Conservation (phyloP, 768 basidiomycete species). For the Ramaria rubella region DNA sequence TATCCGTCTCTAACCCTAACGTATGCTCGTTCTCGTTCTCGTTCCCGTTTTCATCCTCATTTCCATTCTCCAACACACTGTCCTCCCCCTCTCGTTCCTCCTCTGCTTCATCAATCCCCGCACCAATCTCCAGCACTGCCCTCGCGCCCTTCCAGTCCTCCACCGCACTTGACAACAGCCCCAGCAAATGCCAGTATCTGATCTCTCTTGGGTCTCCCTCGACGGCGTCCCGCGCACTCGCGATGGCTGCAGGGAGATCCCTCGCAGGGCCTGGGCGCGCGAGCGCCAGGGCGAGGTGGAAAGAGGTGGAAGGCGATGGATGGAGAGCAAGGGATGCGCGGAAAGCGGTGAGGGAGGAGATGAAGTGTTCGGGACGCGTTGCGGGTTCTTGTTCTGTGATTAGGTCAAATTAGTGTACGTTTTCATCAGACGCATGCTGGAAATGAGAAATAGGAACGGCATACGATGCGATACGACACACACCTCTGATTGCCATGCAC, state of each 20-base stretch:
- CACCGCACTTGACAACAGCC: constrained; percentile 67
- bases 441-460: not conserved
- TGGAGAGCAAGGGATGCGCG: constrained; percentile 39
- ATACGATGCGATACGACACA: constrained; percentile 7
- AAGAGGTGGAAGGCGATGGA: constrained; percentile 55
- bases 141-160: constrained; percentile 77
- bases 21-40: not conserved
- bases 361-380: constrained; percentile 53
- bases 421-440: too few species aligned
- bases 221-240: constrained; percentile 63
- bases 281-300: constrained; percentile 75
- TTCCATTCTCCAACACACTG: constrained; percentile 1
- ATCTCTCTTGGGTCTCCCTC: constrained; percentile 53
- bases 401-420: too few species aligned
- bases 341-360: constrained; percentile 48
- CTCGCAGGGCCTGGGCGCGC: constrained; percentile 57
- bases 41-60: not conserved
- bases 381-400: constrained; percentile 58
- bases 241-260: constrained; percentile 60
- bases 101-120: constrained; percentile 47
- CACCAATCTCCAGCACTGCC: constrained; percentile 73
- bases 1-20: not conserved
- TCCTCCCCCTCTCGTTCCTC: constrained; percentile 21
- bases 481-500: constrained; percentile 66
- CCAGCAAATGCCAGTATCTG: constrained; percentile 88